These are phyloP conservation scores for Fraxinus velutina DNA, from an alignment of 305 asterid genomes.

Conservation along the genomic window DNA sequence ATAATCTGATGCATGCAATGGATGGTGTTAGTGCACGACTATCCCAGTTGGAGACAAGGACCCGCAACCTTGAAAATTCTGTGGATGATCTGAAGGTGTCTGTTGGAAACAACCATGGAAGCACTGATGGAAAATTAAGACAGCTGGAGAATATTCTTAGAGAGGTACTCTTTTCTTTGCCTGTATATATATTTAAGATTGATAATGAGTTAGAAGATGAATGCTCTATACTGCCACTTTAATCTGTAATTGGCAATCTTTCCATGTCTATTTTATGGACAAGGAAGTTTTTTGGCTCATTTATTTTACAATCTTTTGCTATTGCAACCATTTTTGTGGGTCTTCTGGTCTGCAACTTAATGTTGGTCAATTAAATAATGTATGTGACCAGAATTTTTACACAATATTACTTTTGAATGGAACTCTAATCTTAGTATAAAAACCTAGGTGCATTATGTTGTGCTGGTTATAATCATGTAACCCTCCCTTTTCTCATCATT, in stretches of 20 bases:
- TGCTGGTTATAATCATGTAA: background rate
- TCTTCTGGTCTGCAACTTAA: background rate
- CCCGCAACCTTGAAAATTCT: slow-evolving; percentile 67
- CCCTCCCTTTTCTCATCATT: background rate
- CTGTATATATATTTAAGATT: background rate
- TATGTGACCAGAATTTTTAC: background rate
- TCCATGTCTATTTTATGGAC: background rate
- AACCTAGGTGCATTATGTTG: background rate
- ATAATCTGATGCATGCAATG: slow-evolving; percentile 65
- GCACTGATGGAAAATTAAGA: slow-evolving; percentile 71
- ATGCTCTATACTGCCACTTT: background rate
- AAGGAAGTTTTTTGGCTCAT: background rate
- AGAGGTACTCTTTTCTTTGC: slow-evolving; percentile 52
- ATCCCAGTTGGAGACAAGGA: slow-evolving; percentile 79
- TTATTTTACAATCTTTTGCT: background rate
- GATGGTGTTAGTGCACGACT: slow-evolving; percentile 73
- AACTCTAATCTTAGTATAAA: background rate
- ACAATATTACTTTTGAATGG: background rate
- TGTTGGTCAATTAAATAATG: background rate
- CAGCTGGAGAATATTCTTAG: slow-evolving; percentile 70
- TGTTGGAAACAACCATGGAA: slow-evolving; percentile 64
- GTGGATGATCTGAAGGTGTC: slow-evolving; percentile 76
- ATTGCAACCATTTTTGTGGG: background rate
- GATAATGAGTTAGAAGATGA: background rate
- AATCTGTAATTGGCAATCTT: background rate